Percentiles rank a stretch among this genome's conserved stretches.
These are phyloP conservation scores for Candida boidinii DNA, from an alignment of 805 yeast species.

Conservation along the genomic window DNA sequence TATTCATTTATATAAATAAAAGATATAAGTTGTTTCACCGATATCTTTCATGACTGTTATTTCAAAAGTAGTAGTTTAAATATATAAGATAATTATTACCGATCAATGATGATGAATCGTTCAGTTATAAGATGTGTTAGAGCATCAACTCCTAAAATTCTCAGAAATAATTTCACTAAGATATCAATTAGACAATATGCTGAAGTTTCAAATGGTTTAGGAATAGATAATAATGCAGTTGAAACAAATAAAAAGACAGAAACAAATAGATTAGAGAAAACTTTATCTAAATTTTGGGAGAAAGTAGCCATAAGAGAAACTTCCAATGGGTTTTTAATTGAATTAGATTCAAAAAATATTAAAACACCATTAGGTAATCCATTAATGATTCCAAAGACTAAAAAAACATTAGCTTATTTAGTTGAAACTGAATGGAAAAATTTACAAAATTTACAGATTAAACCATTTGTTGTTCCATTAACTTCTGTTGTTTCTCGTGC, in stretches of 20 bases:
- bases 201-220: no score
- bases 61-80: no score
- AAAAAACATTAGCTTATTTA: slow-evolving; percentile 59
- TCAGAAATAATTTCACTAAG: no score
- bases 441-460: slow-evolving; percentile 56
- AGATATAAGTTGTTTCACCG: no score
- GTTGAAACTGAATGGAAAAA: slow-evolving; percentile 84
- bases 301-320: slow-evolving; percentile 38
- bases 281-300: slow-evolving; percentile 76
- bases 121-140: no score
- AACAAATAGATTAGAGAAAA: slow-evolving; percentile 61
- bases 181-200: no score
- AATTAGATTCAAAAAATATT: slow-evolving; percentile 67
- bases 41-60: no score
- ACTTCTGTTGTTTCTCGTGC: slow-evolving; percentile 85
- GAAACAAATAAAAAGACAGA: slow-evolving; percentile 51
- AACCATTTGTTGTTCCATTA: slow-evolving; percentile 74
- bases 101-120: no score
- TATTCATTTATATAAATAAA: no score
- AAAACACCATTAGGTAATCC: slow-evolving; percentile 79
- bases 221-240: no score
- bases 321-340: slow-evolving; percentile 37
- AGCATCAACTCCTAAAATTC: no score
- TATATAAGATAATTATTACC: no score
- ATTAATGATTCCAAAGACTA: slow-evolving; percentile 51